Evolutionary conservation across 345 rosid genomes (phyloP).

Genomic region (Citrus trifoliata): DNA sequence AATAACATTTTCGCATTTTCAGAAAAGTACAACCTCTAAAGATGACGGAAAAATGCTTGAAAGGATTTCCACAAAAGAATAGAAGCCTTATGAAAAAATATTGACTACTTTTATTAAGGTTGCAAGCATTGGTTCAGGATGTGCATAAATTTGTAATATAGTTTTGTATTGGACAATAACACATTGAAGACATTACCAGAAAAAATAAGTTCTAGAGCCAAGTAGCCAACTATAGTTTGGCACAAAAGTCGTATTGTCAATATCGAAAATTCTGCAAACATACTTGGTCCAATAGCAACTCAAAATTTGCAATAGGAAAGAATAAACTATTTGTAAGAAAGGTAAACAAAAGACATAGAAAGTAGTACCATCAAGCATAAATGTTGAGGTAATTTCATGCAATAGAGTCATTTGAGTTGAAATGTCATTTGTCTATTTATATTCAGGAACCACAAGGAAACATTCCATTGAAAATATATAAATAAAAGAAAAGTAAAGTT

Average conservation of each 20-base stretch:
- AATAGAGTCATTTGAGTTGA: too few relatives aligned
- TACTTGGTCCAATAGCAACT: not conserved
- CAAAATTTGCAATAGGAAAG: not conserved
- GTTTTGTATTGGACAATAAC: not conserved
- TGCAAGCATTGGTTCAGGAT: not conserved
- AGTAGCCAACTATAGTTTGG: not conserved
- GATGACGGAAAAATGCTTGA: not conserved
- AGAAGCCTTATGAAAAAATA: not conserved
- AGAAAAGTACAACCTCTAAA: not conserved
- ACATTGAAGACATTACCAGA: not conserved
- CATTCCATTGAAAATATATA: too few relatives aligned
- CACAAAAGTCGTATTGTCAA: fast-evolving
- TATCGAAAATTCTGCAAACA: not conserved
- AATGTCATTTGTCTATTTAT: too few relatives aligned
- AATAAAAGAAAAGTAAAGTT: too few relatives aligned
- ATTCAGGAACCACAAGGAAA: too few relatives aligned
- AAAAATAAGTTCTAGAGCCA: not conserved
- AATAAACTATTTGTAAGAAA: too few relatives aligned
- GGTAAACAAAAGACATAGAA: too few relatives aligned
- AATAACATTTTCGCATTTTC: fast-evolving
- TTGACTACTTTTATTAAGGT: not conserved
- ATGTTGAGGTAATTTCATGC: too few relatives aligned
- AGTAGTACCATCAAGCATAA: too few relatives aligned
- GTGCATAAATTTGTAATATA: not conserved
- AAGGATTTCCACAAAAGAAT: not conserved